phyloP scores from a whole-genome alignment of 192 early-diverging fungal species.

The Jimgerdemannia lactiflua region DNA sequence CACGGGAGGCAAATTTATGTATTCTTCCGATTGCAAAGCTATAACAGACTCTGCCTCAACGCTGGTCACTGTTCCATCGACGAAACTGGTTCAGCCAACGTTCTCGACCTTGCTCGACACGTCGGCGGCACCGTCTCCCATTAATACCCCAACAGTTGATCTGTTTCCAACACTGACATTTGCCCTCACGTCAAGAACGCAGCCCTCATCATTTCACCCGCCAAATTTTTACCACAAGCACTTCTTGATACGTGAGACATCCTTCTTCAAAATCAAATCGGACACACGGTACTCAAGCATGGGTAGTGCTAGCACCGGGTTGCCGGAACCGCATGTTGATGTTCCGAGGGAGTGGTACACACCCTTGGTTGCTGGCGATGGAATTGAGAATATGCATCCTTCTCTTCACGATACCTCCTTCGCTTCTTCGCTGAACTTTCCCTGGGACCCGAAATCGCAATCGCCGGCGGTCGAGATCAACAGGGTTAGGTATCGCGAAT shows the following conservation, averaged over 20 bases:
- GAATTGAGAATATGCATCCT: not conserved
- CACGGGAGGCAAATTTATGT: constrained; percentile 66
- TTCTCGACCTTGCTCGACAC: not conserved
- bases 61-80: constrained; percentile 5
- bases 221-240: constrained; percentile 52
- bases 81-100: not conserved
- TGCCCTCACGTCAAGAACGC: not conserved
- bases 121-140: constrained; percentile 20
- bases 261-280: constrained; percentile 35
- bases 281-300: constrained; percentile 27
- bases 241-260: constrained; percentile 43
- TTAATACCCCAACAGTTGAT: constrained; percentile 43
- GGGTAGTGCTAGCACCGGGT: not conserved
- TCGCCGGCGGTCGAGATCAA: constrained; percentile 62
- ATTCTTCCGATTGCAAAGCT: constrained; percentile 61
- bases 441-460: constrained; percentile 61
- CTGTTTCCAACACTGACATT: constrained; percentile 26
- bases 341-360: constrained; percentile 38
- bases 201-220: not conserved
- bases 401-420: not conserved
- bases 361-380: not conserved
- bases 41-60: not conserved
- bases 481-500: constrained; percentile 60
- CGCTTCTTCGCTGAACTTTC: constrained; percentile 41
- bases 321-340: constrained; percentile 23